Conservation (phyloP, 2,329 filamentous ascomycete species). For the Exophiala spinifera region DNA sequence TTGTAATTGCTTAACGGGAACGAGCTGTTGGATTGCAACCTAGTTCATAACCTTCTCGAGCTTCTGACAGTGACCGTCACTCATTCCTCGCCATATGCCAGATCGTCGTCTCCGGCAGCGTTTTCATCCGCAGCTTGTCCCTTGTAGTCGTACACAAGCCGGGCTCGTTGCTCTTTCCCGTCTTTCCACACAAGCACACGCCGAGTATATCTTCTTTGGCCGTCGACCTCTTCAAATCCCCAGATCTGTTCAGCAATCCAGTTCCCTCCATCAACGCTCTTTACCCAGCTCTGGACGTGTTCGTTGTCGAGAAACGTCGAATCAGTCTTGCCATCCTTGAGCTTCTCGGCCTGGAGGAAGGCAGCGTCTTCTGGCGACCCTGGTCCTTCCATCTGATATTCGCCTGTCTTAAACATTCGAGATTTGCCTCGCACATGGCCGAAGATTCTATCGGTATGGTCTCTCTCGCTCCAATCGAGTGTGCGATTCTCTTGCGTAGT, state of each 20-base stretch:
- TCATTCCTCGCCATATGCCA: conserved; percentile 26
- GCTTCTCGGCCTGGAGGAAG: conserved; percentile 41
- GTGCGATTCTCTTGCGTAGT: conserved; percentile 60
- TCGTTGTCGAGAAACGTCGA: conserved; percentile 59
- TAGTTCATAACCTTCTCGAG: neutral
- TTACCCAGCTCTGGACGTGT: conserved; percentile 52
- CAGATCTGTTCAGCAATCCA: conserved; percentile 55
- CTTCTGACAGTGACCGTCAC: neutral
- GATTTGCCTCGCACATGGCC: conserved; percentile 64
- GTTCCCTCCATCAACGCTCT: conserved; percentile 40
- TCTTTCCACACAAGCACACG: conserved; percentile 42
- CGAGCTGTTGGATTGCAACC: too few relatives aligned
- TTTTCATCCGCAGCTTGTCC: conserved; percentile 20
- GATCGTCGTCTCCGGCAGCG: conserved; percentile 19
- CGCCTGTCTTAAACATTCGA: conserved; percentile 30
- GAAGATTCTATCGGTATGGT: conserved; percentile 77
- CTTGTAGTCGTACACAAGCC: conserved; percentile 42
- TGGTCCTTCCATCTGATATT: conserved; percentile 43
- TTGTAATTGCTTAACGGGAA: too few relatives aligned
- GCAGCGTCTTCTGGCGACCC: conserved; percentile 37
- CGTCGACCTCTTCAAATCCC: conserved; percentile 46
- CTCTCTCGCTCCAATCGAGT: conserved; percentile 58
- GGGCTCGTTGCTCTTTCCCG: conserved; percentile 35
- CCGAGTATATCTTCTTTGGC: conserved; percentile 42
- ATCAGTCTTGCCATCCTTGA: conserved; percentile 55